phyloP scores from a whole-genome alignment of 306 rosid species.

The Coriaria nepalensis region DNA sequence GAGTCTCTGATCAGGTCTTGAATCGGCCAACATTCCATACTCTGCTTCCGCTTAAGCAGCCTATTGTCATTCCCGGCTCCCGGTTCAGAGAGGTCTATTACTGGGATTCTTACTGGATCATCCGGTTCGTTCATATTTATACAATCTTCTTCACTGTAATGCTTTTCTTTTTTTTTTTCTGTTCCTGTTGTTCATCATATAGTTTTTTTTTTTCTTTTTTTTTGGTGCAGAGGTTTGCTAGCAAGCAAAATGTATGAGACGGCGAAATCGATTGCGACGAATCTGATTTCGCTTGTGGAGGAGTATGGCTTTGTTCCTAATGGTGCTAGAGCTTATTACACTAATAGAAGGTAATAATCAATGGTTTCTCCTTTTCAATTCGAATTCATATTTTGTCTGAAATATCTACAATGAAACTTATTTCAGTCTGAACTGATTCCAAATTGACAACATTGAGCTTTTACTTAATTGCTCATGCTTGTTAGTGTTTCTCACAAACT shows the following conservation, averaged over 20 bases:
- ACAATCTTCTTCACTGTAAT: no score
- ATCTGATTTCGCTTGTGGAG: slow-evolving; percentile 52
- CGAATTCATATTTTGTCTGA: neutral
- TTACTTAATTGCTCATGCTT: neutral
- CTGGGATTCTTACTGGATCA: slow-evolving; percentile 94
- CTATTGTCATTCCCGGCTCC: slow-evolving; percentile 57
- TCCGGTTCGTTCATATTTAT: slow-evolving; percentile 58
- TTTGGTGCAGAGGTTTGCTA: slow-evolving; percentile 71
- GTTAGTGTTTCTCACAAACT: neutral
- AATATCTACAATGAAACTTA: no score
- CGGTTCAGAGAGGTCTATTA: slow-evolving; percentile 79
- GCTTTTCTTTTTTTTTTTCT: neutral
- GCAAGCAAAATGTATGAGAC: slow-evolving; percentile 76
- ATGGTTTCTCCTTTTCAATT: no score
- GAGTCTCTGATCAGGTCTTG: slow-evolving; percentile 24
- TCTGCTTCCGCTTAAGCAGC: slow-evolving; percentile 47
- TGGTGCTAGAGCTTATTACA: slow-evolving; percentile 81
- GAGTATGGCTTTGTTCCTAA: slow-evolving; percentile 74
- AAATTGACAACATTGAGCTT: no score
- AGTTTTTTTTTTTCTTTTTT: neutral
- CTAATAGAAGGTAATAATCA: slow-evolving; percentile 78
- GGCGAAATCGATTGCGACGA: slow-evolving; percentile 50
- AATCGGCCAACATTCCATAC: slow-evolving; percentile 46
- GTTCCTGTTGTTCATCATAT: neutral
- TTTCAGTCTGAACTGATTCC: no score